A percentile compares a stretch with the other conserved stretches of the same genome.
phyloP scores from a whole-genome alignment of 768 basidiomycete genomes.

The Hypholoma fasciculare region DNA sequence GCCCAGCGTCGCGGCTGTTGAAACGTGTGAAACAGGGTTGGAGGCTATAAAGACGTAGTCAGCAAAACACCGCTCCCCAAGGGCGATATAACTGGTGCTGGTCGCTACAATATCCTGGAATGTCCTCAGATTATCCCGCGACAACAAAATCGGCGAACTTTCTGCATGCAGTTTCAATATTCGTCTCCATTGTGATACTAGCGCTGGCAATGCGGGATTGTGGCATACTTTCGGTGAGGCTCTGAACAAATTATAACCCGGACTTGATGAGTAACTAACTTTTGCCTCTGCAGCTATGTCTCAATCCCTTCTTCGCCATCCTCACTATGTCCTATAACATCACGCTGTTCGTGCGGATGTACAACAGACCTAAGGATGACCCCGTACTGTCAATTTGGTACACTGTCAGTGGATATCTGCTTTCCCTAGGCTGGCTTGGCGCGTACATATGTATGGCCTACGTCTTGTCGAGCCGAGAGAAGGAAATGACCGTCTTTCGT shows the following conservation, averaged over 20 bases:
- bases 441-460: conserved; percentile 27
- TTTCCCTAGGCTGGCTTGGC: conserved; percentile 25
- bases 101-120: conserved; percentile 22
- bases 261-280: no score
- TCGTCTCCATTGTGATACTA: conserved; percentile 19
- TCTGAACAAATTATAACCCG: neutral
- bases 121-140: conserved; percentile 15
- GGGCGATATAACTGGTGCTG: conserved; percentile 23
- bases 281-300: conserved; percentile 14
- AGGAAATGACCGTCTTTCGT: conserved; percentile 11
- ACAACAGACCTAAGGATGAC: conserved; percentile 15
- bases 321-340: conserved; percentile 23
- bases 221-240: conserved; percentile 25
- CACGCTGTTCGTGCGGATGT: conserved; percentile 18
- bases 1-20: neutral
- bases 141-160: conserved; percentile 19
- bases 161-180: conserved; percentile 23
- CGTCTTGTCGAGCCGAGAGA: conserved; percentile 19
- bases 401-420: conserved; percentile 21
- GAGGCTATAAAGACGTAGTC: neutral
- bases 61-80: neutral
- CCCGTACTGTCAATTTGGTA: conserved; percentile 8
- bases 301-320: conserved; percentile 24
- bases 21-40: neutral
- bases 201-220: conserved; percentile 18